Evolutionary conservation across 371 early-diverging fungal genomes (phyloP), one percentile per base, ranked within the genome.

Genomic region (Apophysomyces elegans): DNA sequence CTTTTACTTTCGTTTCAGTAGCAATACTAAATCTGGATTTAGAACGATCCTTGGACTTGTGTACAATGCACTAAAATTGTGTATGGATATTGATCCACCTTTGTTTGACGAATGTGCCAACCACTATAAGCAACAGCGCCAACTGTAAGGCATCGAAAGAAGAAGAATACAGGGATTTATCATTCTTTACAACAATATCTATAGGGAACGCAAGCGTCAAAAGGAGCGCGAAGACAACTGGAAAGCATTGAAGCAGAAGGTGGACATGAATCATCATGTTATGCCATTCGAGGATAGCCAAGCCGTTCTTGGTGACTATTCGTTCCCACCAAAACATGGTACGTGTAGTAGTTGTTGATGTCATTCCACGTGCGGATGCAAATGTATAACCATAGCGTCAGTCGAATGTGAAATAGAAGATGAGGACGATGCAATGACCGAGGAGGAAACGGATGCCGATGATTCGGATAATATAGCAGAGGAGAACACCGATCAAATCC

Each of bases 41-140:
- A 93, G 93, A 68, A 94, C 92, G 0, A 95, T 97, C 63, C 95
- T 96, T 69, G 93, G 94, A 14, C 86, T 95, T n/a, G 94, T 96
- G 4, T 96, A 93, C 79, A 94, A 95, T 64, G 95, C 96, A 0
- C 84, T 96, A 57, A 95, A 96, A 67, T 86, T 96, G 56, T 96
- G 96, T 71, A 95, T 96, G 88, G 93, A 95, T 63, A 94, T 95
- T 56, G 90, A 92, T 75, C 94, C 96, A 32, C 88, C 90, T 70
- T 79, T 97, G 46, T 97, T 96, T 81, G 97, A 97, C 59, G 92
- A 93, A 62, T 95, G 93, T 74, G 90, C 93, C 7, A 89, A 87
- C 73, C 86, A 90, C 68, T 93, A 90, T 80, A 93, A 93, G 73
- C 88, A 86, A 41, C 88, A 86, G 62, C 85, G 91, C 14, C 91